A percentile compares a stretch with the other conserved stretches of the same genome.
phyloP scores from a whole-genome alignment of 306 rosid genomes.

The Quillaja saponaria region DNA sequence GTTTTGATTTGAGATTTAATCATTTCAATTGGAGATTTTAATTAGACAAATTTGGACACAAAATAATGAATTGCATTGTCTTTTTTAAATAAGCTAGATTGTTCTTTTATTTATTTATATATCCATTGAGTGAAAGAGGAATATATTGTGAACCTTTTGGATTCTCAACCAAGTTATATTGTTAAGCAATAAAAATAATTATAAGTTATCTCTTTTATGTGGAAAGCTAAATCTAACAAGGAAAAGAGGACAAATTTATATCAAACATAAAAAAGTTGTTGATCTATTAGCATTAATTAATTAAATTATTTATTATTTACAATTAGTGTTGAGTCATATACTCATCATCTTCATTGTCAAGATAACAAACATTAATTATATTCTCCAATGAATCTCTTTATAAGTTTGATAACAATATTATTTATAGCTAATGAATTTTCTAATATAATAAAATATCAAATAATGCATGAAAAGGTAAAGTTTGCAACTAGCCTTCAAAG shows the following conservation, averaged over 20 bases:
- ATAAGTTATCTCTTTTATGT: neutral
- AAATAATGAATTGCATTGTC: too few relatives aligned
- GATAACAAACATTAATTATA: constrained; percentile 17
- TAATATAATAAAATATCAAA: constrained; percentile 27
- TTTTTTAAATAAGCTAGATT: neutral
- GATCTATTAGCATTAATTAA: neutral
- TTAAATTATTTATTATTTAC: neutral
- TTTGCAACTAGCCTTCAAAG: constrained; percentile 17
- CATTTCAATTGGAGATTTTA: too few relatives aligned
- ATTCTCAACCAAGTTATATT: neutral
- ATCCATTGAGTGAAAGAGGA: neutral
- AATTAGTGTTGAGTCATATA: constrained; percentile 16
- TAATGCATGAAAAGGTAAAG: constrained; percentile 35
- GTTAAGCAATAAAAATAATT: neutral
- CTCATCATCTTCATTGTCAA: neutral
- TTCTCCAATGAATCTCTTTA: too few relatives aligned
- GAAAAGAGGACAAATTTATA: neutral
- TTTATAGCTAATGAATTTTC: too few relatives aligned
- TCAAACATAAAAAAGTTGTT: constrained; percentile 6
- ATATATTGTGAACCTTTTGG: neutral
- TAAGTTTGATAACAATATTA: too few relatives aligned
- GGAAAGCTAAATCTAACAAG: constrained; percentile 20
- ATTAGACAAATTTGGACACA: too few relatives aligned
- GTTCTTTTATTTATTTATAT: neutral
- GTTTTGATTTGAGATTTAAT: too few relatives aligned